A percentile compares a stretch with the other conserved stretches of the same genome.
phyloP scores from a whole-genome alignment of 345 rosid genomes.

The Turritis glabra region DNA sequence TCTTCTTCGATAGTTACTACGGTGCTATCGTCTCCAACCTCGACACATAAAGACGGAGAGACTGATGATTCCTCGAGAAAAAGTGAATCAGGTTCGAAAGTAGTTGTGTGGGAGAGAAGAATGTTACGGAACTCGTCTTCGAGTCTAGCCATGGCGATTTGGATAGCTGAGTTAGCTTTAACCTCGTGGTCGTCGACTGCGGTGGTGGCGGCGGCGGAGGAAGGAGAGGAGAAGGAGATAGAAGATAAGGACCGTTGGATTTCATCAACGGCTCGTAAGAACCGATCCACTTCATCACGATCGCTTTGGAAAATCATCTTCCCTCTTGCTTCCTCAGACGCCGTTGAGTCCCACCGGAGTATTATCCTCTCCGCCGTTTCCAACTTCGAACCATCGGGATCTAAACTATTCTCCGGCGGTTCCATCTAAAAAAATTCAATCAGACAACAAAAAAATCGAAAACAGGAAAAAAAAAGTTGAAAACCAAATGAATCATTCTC shows the following conservation, averaged over 20 bases:
- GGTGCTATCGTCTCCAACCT: constrained; percentile 39
- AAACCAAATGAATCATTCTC: neutral
- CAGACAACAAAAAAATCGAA: constrained; percentile 6
- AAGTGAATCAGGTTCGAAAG: constrained; percentile 62
- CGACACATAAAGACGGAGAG: constrained; percentile 33
- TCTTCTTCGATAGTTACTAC: constrained; percentile 12
- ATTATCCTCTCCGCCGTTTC: constrained; percentile 77
- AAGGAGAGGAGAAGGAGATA: constrained; percentile 41
- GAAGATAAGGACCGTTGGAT: constrained; percentile 58
- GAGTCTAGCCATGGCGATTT: constrained; percentile 98
- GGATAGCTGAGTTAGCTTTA: constrained; percentile 69
- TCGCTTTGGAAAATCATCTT: constrained; percentile 87
- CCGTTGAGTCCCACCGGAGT: constrained; percentile 82
- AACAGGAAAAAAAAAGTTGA: neutral
- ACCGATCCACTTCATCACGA: constrained; percentile 76
- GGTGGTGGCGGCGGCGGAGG: constrained; percentile 32
- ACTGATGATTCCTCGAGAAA: constrained; percentile 40
- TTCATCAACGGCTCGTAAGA: constrained; percentile 84
- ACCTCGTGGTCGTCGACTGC: constrained; percentile 32
- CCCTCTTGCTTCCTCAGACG: constrained; percentile 74
- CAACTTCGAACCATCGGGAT: constrained; percentile 30
- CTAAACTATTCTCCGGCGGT: constrained; percentile 19
- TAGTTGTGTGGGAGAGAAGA: constrained; percentile 55
- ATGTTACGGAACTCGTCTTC: constrained; percentile 95
- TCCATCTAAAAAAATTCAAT: constrained; percentile 27